Evolutionary conservation across 495 filamentous ascomycete species (phyloP), one percentile per base, ranked within the genome.

Genomic region (Talaromyces ruber): DNA sequence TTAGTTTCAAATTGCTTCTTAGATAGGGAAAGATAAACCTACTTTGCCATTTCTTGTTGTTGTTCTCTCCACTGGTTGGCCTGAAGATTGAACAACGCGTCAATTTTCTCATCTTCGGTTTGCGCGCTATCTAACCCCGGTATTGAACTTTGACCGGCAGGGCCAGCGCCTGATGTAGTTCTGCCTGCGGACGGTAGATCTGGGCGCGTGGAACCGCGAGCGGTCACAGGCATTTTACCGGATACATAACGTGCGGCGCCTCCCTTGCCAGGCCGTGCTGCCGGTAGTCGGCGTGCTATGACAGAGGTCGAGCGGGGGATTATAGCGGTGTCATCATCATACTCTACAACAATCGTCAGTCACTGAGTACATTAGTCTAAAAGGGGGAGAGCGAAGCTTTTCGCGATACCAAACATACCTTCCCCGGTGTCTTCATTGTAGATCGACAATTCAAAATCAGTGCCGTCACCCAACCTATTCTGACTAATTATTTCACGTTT

Each of bases 401-500:
- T 16, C 11, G 30, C 61, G 6, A 11, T 34, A 59, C 7, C 18
- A 34, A 61, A 78, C 83, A 80, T 83, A 97, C 93, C 91, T 82
- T 97, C 93, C 72, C 87, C 89, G 64, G 85, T 86, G 74, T 98
- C 93, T 68, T 96, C 90, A 62, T 89, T 87, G 73, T 88, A 94
- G 65, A 99, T 94, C 53, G 91, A 84, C 56, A 99, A 82, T 74
- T 99, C 94, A 71, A 99, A 97, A 69, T 99, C 94, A 61, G 90
- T 91, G 62, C 95, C 95, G 80, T 98, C 92, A 65, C 94, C 95
- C 87, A 98, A 81, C 64, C 88, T 90, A 79, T 89, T 93, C 77
- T 90, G 87, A 67, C 84, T 83, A 76, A 99, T 99, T 71, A 99
- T 99, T 75, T 97, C 93, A 76, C 93, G 86, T 76, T 99, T 99